Conservation (phyloP, 1,284 basidiomycete species). For the Paramarasmius palmivorus region DNA sequence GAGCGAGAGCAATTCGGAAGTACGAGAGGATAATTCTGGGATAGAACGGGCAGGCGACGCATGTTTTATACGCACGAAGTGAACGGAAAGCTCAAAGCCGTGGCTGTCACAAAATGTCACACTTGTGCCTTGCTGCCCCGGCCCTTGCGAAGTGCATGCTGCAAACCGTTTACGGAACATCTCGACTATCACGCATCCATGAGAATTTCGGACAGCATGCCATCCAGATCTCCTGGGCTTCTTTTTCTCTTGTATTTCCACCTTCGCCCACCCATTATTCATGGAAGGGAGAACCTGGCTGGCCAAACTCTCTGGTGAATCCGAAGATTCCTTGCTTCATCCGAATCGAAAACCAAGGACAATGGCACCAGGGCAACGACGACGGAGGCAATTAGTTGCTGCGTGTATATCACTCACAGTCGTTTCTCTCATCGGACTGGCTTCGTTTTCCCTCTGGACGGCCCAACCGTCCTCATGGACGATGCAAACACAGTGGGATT, state of each 20-base stretch:
- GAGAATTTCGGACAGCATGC: too few relatives aligned
- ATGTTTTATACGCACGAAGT: not conserved
- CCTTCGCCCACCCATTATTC: conserved; percentile 4
- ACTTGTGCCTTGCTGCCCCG: too few relatives aligned
- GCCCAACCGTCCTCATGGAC: conserved; percentile 9
- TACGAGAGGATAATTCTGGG: not conserved
- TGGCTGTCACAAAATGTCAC: too few relatives aligned
- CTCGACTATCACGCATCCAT: too few relatives aligned
- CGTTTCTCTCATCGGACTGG: conserved; percentile 34
- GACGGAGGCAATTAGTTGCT: conserved; percentile 3
- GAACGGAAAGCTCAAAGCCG: not conserved
- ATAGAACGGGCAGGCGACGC: not conserved
- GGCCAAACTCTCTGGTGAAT: not conserved
- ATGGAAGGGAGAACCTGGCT: not conserved
- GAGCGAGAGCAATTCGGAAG: not conserved
- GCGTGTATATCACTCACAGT: conserved; percentile 27
- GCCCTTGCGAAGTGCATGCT: too few relatives aligned
- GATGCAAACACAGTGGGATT: not conserved
- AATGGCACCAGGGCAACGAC: not conserved
- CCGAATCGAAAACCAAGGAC: conserved; percentile 1
- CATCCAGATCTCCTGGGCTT: not conserved
- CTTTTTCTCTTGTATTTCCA: not conserved
- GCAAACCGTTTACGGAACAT: too few relatives aligned
- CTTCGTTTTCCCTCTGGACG: conserved; percentile 29
- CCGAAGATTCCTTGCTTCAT: conserved; percentile 5